phyloP scores from a whole-genome alignment of 257 asterid genomes.

The Perilla frutescens region DNA sequence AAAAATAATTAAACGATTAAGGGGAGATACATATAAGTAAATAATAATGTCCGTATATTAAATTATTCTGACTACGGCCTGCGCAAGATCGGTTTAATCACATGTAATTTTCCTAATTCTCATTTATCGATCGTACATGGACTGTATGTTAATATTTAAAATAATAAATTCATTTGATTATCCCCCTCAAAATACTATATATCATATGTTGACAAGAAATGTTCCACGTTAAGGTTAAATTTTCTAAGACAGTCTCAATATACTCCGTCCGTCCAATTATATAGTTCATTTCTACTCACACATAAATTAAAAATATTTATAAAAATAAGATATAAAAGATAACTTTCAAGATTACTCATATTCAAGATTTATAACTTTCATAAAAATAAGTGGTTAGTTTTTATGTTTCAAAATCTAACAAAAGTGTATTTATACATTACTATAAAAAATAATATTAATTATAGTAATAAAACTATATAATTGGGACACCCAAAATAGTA shows the following conservation, averaged over 20 bases:
- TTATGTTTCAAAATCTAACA: too few relatives aligned
- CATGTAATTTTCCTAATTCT: constrained; percentile 19
- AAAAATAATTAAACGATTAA: neutral
- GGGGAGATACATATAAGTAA: neutral
- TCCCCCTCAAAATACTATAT: neutral
- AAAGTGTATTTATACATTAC: too few relatives aligned
- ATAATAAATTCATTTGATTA: neutral
- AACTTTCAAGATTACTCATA: too few relatives aligned
- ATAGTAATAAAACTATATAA: too few relatives aligned
- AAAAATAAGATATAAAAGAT: too few relatives aligned
- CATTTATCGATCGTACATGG: neutral
- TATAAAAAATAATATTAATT: too few relatives aligned
- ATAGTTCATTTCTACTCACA: too few relatives aligned
- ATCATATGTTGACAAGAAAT: neutral
- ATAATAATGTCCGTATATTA: neutral
- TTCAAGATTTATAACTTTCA: too few relatives aligned
- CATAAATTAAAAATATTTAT: too few relatives aligned
- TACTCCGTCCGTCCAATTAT: too few relatives aligned
- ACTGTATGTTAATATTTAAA: neutral
- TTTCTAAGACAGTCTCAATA: neutral
- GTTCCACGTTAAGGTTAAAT: neutral
- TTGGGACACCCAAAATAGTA: too few relatives aligned
- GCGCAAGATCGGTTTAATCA: constrained; percentile 23
- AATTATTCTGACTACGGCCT: constrained; percentile 16
- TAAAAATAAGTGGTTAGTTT: too few relatives aligned